phyloP scores from a whole-genome alignment of 169 alveolate genomes.

The Amoebophrya sp. region DNA sequence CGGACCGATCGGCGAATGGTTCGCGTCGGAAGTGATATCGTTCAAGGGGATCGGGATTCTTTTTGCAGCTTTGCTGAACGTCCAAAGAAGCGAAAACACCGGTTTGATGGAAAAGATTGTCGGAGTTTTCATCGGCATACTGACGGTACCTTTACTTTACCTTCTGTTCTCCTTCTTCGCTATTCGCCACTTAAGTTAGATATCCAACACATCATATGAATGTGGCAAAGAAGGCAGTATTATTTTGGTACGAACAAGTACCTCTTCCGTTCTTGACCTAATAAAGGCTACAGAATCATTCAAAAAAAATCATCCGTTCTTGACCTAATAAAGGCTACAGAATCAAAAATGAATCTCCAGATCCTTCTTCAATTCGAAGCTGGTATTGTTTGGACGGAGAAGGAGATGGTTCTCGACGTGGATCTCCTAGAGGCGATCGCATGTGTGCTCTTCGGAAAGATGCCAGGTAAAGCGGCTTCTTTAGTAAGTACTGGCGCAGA shows the following conservation, averaged over 20 bases:
- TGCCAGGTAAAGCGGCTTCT: background rate
- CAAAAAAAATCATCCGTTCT: too few species aligned
- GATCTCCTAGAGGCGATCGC: background rate
- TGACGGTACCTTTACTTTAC: too few species aligned
- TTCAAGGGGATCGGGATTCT: background rate
- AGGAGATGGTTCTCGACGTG: background rate
- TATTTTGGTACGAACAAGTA: too few species aligned
- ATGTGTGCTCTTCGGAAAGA: background rate
- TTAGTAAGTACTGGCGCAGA: background rate
- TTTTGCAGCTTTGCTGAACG: background rate
- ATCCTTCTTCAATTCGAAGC: background rate
- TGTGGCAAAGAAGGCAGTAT: too few species aligned
- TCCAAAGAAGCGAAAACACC: background rate
- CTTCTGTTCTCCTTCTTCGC: too few species aligned
- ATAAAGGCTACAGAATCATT: too few species aligned
- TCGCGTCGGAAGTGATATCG: background rate
- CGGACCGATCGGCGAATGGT: slow-evolving; percentile 9
- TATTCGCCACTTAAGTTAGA: too few species aligned
- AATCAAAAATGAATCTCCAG: too few species aligned
- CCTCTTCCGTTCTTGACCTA: too few species aligned
- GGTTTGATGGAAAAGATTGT: background rate
- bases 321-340: too few species aligned
- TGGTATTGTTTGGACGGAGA: background rate
- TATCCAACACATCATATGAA: too few species aligned
- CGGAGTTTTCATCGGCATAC: background rate